These are phyloP conservation scores for Dendrobium catenatum DNA, from an alignment of 106 monocot genomes.

Conservation along the genomic window DNA sequence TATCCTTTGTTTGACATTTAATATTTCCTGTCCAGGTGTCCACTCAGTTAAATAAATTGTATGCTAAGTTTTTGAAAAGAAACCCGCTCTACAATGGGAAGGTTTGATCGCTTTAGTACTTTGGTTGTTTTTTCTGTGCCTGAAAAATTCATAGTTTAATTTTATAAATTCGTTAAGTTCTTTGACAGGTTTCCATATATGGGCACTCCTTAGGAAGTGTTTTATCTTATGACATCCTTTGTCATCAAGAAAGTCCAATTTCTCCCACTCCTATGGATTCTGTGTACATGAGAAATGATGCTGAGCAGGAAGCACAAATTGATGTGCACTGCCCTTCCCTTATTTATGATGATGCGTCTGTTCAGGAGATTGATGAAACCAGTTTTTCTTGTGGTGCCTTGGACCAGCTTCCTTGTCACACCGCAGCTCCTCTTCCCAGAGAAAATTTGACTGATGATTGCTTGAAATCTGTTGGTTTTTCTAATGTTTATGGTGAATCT, in stretches of 20 bases:
- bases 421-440: conserved; percentile 9
- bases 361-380: background rate
- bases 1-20: background rate
- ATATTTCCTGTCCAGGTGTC: conserved; percentile 58
- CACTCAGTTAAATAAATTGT: conserved; percentile 80
- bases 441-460: conserved; percentile 1
- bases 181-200: conserved; percentile 88
- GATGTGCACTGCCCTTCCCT: conserved; percentile 5
- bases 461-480: conserved; percentile 4
- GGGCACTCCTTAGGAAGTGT: conserved; percentile 98
- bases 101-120: conserved; percentile 30
- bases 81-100: conserved; percentile 95
- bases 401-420: conserved; percentile 9
- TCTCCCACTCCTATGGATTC: conserved; percentile 34
- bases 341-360: background rate
- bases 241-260: conserved; percentile 59
- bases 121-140: background rate
- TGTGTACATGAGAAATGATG: conserved; percentile 15
- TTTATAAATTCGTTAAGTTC: background rate
- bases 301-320: conserved; percentile 16
- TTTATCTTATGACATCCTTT: conserved; percentile 96
- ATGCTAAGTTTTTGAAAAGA: conserved; percentile 80
- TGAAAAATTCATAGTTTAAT: background rate
- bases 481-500: conserved; percentile 7
- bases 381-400: conserved; percentile 6